phyloP scores from a whole-genome alignment of 139 green algal species.

The Picochlorum sp. region DNA sequence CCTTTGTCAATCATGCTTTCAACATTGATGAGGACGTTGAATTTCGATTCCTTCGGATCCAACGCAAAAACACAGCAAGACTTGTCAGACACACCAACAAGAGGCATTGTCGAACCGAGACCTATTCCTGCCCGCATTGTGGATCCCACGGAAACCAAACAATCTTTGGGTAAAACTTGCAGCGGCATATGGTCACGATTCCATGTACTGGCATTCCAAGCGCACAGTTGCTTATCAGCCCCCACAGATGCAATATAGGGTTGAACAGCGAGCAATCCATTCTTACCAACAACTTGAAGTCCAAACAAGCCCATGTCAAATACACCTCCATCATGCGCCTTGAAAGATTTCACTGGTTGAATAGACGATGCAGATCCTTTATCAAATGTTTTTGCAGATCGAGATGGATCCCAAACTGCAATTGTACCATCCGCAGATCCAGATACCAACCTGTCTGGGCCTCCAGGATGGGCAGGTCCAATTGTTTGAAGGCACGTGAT shows the following conservation, averaged over 20 bases:
- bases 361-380: slow-evolving; percentile 26
- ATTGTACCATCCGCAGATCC: slow-evolving; percentile 37
- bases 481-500: slow-evolving; percentile 34
- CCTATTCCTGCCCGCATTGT: not conserved
- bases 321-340: slow-evolving; percentile 46
- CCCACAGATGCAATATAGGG: slow-evolving; percentile 17
- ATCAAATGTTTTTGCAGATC: not conserved
- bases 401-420: slow-evolving; percentile 50
- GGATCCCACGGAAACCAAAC: slow-evolving; percentile 15
- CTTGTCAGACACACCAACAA: slow-evolving; percentile 27
- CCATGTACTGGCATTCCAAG: slow-evolving; percentile 37
- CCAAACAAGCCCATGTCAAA: slow-evolving; percentile 32
- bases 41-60: slow-evolving; percentile 16
- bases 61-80: slow-evolving; percentile 18
- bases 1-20: slow-evolving; percentile 26
- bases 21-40: slow-evolving; percentile 15
- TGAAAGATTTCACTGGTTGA: slow-evolving; percentile 27
- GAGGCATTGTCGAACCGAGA: slow-evolving; percentile 14
- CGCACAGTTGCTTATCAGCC: slow-evolving; percentile 32
- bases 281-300: slow-evolving; percentile 9
- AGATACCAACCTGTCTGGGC: slow-evolving; percentile 39
- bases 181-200: slow-evolving; percentile 17
- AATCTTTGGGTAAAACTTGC: slow-evolving; percentile 36
- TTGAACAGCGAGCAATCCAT: slow-evolving; percentile 20
- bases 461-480: slow-evolving; percentile 15